Evolutionary conservation across 306 rosid genomes (phyloP).

Genomic region (Gastrolobium bilobum): DNA sequence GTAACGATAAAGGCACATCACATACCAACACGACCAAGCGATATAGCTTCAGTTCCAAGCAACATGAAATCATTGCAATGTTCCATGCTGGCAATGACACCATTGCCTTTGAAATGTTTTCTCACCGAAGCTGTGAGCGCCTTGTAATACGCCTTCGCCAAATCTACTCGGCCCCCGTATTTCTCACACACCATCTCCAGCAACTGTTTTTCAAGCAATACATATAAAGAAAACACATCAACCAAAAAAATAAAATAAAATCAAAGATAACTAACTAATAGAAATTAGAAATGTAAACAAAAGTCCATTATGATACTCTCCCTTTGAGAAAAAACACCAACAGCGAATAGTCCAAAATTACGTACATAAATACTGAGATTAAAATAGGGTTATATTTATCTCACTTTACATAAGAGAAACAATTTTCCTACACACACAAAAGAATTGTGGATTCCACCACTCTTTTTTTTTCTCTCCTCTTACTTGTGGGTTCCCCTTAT

Average conservation of each 20-base stretch:
- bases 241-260: not conserved
- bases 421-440: too few species aligned
- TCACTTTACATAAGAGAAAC: too few species aligned
- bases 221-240: not conserved
- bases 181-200: conserved; percentile 92
- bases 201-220: conserved; percentile 53
- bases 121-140: conserved; percentile 84
- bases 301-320: not conserved
- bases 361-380: not conserved
- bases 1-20: not conserved
- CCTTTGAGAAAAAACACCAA: conserved; percentile 23
- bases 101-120: conserved; percentile 89
- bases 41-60: conserved; percentile 90
- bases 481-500: too few species aligned
- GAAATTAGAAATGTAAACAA: not conserved
- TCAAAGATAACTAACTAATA: not conserved
- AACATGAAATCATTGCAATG: conserved; percentile 97
- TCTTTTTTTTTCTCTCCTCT: too few species aligned
- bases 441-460: too few species aligned
- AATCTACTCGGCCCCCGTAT: conserved; percentile 89
- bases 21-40: conserved; percentile 95
- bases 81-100: conserved; percentile 98
- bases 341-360: not conserved
- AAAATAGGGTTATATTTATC: too few species aligned
- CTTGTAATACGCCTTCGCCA: conserved; percentile 88